Conservation (phyloP, 306 rosid species). For the Pterocarpus macrocarpus region DNA sequence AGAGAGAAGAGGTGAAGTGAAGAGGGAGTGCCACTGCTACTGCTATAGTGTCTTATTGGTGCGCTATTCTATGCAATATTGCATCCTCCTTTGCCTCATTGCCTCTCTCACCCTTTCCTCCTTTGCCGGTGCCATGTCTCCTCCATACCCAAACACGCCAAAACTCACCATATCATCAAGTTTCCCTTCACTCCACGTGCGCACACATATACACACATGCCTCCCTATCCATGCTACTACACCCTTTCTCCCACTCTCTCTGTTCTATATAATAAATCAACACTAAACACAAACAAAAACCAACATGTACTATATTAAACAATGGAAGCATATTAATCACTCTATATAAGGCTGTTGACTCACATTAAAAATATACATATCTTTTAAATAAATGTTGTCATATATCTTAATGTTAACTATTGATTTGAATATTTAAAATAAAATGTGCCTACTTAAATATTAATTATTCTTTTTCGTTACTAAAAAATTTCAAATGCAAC, state of each 20-base stretch:
- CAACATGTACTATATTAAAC: not conserved
- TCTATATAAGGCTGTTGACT: not conserved
- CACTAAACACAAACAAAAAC: not conserved
- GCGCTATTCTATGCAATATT: slow-evolving; percentile 66
- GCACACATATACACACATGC: slow-evolving; percentile 11
- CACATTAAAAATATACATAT: not conserved
- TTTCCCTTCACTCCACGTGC: slow-evolving; percentile 46
- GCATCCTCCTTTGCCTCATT: slow-evolving; percentile 43
- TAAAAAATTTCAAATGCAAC: not conserved
- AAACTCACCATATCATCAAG: slow-evolving; percentile 47
- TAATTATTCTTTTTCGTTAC: not conserved
- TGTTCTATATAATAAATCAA: not conserved
- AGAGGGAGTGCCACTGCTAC: slow-evolving; percentile 38
- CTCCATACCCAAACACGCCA: slow-evolving; percentile 65
- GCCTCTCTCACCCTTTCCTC: slow-evolving; percentile 55
- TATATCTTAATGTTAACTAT: not conserved
- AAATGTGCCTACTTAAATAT: not conserved
- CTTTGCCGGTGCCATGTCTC: slow-evolving; percentile 83
- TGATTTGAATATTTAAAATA: too few relatives aligned
- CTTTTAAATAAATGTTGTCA: not conserved
- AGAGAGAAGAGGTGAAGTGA: not conserved
- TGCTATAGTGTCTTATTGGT: slow-evolving; percentile 50
- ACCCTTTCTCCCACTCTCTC: slow-evolving; percentile 2
- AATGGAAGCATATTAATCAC: not conserved
- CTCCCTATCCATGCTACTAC: not conserved